Evolutionary conservation across 2,329 filamentous ascomycete species (phyloP), one percentile per base, ranked within the genome.

Genomic region (Trichophyton schoenleinii): DNA sequence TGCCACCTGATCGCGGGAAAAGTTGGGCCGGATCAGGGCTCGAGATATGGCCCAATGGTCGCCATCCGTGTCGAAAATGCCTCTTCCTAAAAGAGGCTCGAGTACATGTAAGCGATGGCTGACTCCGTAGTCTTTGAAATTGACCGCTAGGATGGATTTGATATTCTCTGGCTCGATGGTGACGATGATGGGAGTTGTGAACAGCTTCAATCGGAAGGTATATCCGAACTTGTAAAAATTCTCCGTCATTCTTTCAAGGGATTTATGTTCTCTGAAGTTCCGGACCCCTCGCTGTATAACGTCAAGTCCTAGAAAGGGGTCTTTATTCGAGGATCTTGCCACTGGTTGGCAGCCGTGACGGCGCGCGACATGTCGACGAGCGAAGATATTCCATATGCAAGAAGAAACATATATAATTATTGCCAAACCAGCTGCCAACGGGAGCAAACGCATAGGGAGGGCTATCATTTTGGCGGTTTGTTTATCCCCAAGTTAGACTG

Each of bases 261-360:
- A 38, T 13, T 34, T 60, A 13, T 60, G 57, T 28, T 62, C 18
- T n/a, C 52, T 57, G 15, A n/a, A 9, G 9, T 44, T 44, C 13
- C 46, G 48, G 41, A 60, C 52, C 2, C 42, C 48, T 20, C n/a
- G 36, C 7, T n/a, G 53, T 62, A 83, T 73, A 44, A 78, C 68
- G 67, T 83, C 80, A 25, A 79, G 66, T 1, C 82, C 83, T 2
- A 84, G 70, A 60, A 85, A 65, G 0, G 77, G 79, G 64, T 85
- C 83, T 60, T 76, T 75, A 69, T 82, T 78, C 6, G 78, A 78
- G 62, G 75, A 79, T 2, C 69, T 67, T 20, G 71, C 66, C 11
- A 75, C 74, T 15, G 75, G 74, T 53, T 78, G 70, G 68, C 80
- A 82, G 58, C 78, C 78, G 57, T 66, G 60, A 25, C 36, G 57